Base-by-base conservation (phyloP, 2,329 filamentous ascomycete species). In the Penicillium brasilianum region DNA sequence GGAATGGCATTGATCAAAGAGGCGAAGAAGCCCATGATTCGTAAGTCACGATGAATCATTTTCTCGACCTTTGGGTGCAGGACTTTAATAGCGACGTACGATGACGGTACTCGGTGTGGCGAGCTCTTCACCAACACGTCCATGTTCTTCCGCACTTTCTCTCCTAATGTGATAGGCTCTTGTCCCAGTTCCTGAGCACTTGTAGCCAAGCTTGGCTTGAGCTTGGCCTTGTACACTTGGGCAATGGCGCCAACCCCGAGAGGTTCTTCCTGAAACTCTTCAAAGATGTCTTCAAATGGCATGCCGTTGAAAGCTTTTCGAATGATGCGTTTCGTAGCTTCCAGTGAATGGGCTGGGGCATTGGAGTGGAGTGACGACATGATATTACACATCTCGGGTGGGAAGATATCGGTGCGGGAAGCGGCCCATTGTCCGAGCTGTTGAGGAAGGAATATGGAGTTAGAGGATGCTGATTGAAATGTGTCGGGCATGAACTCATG, bases 381-480 rank as follows among this genome's bases (percentile, higher is more conserved):
- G 74, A 93, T 88, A 46, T 86, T 86, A 79, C 95, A 99, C 86
- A 99, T 88, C 76, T 97, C 89, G 22, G 85, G 90, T 1, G 95
- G 95, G 74, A 99, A 99, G 72, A 99, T 97, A 77, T 99, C 95
- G 44, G 93, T 91, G 74, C 95, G 86, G 5, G 95, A 98, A 3
- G 95, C 95, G 18, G 95, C 95, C 95, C 95, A 99, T 88, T 99
- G 95, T 16, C 95, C 95, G 57, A 99, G 87, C 88, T 93, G 69
- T 43, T 59, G 5, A 46, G 48, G 6, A 13, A 28, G 34, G 20
- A n/a, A 30, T 10, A 54, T 41, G 3, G 10, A 32, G 50, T 59
- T 8, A 59, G 57, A n/a, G 34, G 11, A 16, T 32, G n/a, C 13
- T 20, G 18, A 10, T 30, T 18, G 41, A 25, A 37, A 14, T 4